A percentile compares a stretch with the other conserved stretches of the same genome.
These are phyloP conservation scores for Hansenula lynferdii DNA, from an alignment of 1,139 yeast genomes.

Conservation along the genomic window DNA sequence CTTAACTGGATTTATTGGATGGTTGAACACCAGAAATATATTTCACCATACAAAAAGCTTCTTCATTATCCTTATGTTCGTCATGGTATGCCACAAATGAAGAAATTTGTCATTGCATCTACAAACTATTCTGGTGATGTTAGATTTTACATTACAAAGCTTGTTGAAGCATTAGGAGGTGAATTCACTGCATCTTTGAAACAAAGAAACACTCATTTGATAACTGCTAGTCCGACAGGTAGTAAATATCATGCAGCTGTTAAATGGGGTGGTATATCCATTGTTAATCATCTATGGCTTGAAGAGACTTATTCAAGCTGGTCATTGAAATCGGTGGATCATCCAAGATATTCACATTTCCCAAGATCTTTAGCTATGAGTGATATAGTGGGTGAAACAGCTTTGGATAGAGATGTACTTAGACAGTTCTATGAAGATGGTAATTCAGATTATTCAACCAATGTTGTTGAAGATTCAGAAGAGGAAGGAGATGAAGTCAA, in stretches of 20 bases:
- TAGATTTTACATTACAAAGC: slow-evolving; percentile 58
- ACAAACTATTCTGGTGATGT: slow-evolving; percentile 88
- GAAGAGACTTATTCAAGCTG: slow-evolving; percentile 72
- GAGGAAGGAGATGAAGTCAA: no score
- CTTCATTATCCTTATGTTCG: slow-evolving; percentile 71
- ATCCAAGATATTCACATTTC: slow-evolving; percentile 41
- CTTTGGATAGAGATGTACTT: slow-evolving; percentile 37
- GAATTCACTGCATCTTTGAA: slow-evolving; percentile 66
- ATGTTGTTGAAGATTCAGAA: slow-evolving; percentile 20
- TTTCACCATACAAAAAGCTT: slow-evolving; percentile 50
- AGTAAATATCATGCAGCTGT: slow-evolving; percentile 70
- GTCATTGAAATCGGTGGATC: slow-evolving; percentile 42
- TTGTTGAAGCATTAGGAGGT: slow-evolving; percentile 75
- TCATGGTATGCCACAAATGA: slow-evolving; percentile 47
- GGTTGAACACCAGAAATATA: slow-evolving; percentile 51
- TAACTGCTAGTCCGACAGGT: slow-evolving; percentile 67
- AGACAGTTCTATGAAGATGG: slow-evolving; percentile 34
- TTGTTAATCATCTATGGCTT: slow-evolving; percentile 86
- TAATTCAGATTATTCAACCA: slow-evolving; percentile 9
- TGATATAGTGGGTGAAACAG: slow-evolving; percentile 47
- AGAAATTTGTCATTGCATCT: slow-evolving; percentile 51
- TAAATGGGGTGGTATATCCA: slow-evolving; percentile 50
- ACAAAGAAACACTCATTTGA: slow-evolving; percentile 62
- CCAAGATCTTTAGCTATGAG: slow-evolving; percentile 38
- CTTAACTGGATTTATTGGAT: slow-evolving; percentile 72